A percentile compares a stretch with the other conserved stretches of the same genome.
phyloP scores from a whole-genome alignment of 2,329 filamentous ascomycete species.

The Xylaria hypoxylon region DNA sequence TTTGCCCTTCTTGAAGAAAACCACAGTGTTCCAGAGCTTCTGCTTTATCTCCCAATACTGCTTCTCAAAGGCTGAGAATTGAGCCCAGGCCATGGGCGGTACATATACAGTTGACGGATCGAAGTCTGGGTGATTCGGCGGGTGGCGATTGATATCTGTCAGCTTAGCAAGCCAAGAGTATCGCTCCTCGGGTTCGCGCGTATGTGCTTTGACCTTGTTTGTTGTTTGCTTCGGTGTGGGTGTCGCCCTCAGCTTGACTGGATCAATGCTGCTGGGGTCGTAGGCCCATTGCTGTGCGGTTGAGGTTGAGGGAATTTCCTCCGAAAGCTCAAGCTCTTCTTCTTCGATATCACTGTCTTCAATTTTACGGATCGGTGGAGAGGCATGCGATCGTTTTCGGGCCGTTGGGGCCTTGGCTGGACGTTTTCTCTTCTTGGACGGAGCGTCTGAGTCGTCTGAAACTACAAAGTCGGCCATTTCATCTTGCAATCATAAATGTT shows the following conservation, averaged over 20 bases:
- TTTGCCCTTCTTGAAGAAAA: constrained; percentile 99
- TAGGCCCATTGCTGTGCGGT: constrained; percentile 86
- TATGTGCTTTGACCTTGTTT: constrained; percentile 76
- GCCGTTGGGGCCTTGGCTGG: constrained; percentile 62
- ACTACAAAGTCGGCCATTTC: constrained; percentile 91
- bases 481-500: constrained; percentile 51
- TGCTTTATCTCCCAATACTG: constrained; percentile 99
- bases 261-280: constrained; percentile 61
- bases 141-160: constrained; percentile 84
- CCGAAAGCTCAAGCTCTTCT: constrained; percentile 65
- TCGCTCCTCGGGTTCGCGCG: constrained; percentile 83
- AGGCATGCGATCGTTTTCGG: constrained; percentile 72
- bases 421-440: constrained; percentile 82
- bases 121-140: constrained; percentile 84
- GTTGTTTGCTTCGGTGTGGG: constrained; percentile 51
- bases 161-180: constrained; percentile 92
- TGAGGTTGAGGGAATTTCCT: constrained; percentile 70
- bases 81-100: constrained; percentile 80
- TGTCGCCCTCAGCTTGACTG: constrained; percentile 45
- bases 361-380: constrained; percentile 56
- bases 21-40: constrained; percentile 96
- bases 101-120: constrained; percentile 93
- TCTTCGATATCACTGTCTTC: constrained; percentile 59
- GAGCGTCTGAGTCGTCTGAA: constrained; percentile 84
- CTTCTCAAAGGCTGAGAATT: constrained; percentile 94